Percentiles rank a stretch among this genome's conserved stretches.
phyloP scores from a whole-genome alignment of 352 stramenopile species.

The Phytophthora idaei region DNA sequence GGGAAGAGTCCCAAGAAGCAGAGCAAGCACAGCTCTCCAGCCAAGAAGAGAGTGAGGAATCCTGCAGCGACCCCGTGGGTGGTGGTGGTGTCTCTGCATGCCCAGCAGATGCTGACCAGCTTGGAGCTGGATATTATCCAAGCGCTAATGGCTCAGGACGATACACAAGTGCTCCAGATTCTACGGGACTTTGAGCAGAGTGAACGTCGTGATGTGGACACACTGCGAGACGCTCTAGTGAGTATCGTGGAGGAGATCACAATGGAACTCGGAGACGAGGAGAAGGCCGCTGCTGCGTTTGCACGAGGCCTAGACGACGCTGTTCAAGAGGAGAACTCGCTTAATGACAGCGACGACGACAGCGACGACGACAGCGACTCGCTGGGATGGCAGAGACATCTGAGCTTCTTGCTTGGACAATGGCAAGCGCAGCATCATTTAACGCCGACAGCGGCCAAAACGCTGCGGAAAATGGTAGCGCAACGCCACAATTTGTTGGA shows the following conservation, averaged over 20 bases:
- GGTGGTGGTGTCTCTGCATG: slow-evolving; percentile 52
- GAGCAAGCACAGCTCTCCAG: neutral
- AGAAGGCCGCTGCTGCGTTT: slow-evolving; percentile 49
- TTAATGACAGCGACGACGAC: slow-evolving; percentile 39
- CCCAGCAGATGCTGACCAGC: slow-evolving; percentile 67
- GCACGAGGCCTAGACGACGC: slow-evolving; percentile 38
- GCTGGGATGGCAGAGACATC: slow-evolving; percentile 53
- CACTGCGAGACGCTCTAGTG: slow-evolving; percentile 58
- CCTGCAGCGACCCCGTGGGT: slow-evolving; percentile 2
- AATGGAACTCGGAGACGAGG: slow-evolving; percentile 64
- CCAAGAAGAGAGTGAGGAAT: slow-evolving; percentile 14
- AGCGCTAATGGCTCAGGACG: slow-evolving; percentile 63
- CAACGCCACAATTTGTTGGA: slow-evolving; percentile 71
- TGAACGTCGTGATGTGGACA: slow-evolving; percentile 27
- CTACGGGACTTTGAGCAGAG: slow-evolving; percentile 51
- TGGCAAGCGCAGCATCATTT: slow-evolving; percentile 49
- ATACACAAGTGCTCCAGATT: slow-evolving; percentile 52
- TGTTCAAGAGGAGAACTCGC: slow-evolving; percentile 22
- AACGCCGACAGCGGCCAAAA: slow-evolving; percentile 37
- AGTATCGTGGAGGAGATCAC: slow-evolving; percentile 70
- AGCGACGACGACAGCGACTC: slow-evolving; percentile 31
- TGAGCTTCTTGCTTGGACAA: slow-evolving; percentile 50
- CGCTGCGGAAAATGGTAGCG: slow-evolving; percentile 48
- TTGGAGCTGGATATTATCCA: slow-evolving; percentile 64
- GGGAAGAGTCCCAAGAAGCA: slow-evolving; percentile 21